A percentile compares a stretch with the other conserved stretches of the same genome.
These are phyloP conservation scores for Tilletia walkeri DNA, from an alignment of 1,284 basidiomycete genomes.

Conservation along the genomic window DNA sequence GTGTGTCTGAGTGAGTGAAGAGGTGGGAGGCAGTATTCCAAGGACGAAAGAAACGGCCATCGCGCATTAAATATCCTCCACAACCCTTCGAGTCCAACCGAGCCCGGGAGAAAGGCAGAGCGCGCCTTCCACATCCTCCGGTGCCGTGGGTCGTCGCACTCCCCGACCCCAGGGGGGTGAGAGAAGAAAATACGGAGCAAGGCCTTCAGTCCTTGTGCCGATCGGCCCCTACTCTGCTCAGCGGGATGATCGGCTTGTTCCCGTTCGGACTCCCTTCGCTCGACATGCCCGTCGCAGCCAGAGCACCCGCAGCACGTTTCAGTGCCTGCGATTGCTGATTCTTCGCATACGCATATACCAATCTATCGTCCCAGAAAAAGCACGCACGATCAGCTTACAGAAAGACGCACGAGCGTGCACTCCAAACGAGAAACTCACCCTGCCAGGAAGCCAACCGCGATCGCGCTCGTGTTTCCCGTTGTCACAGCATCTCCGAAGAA, in stretches of 20 bases:
- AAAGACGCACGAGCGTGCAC: background rate
- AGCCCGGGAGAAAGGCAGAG: too few relatives aligned
- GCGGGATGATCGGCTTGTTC: constrained; percentile 15
- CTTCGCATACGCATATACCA: constrained; percentile 52
- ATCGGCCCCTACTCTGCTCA: background rate
- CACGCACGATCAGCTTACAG: too few relatives aligned
- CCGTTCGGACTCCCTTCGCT: background rate
- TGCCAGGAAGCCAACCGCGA: constrained; percentile 84
- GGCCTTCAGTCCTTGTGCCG: constrained; percentile 11
- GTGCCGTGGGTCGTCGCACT: too few relatives aligned
- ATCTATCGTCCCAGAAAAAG: background rate
- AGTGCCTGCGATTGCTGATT: constrained; percentile 50
- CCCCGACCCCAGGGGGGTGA: too few relatives aligned
- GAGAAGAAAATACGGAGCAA: too few relatives aligned
- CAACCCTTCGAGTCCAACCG: too few relatives aligned
- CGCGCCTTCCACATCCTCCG: too few relatives aligned
- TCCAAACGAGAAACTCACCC: constrained; percentile 58
- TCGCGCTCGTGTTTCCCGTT: constrained; percentile 80
- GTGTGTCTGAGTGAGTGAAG: too few relatives aligned
- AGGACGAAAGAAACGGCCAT: too few relatives aligned
- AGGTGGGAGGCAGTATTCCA: too few relatives aligned
- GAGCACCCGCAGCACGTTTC: constrained; percentile 28
- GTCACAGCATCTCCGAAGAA: constrained; percentile 75
- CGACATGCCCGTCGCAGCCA: constrained; percentile 32
- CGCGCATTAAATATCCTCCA: too few relatives aligned